These are phyloP conservation scores for Paraphaeosphaeria minitans DNA, from an alignment of 2,329 filamentous ascomycete species.

Conservation along the genomic window DNA sequence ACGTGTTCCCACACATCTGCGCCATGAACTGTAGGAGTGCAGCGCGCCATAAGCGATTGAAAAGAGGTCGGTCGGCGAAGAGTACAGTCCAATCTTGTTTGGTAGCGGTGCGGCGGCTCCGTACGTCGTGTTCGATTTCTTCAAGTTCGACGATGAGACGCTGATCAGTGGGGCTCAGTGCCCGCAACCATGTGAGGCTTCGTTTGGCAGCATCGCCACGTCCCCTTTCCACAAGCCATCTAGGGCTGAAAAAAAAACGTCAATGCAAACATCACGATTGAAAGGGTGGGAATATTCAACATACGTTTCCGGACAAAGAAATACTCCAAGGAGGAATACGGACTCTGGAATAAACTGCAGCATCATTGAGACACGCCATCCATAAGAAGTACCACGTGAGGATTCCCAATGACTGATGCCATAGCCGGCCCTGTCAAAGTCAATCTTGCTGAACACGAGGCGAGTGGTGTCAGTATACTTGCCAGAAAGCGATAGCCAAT, in stretches of 20 bases:
- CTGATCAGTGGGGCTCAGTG: slow-evolving; percentile 45
- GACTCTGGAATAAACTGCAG: slow-evolving; percentile 59
- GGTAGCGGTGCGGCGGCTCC: slow-evolving; percentile 44
- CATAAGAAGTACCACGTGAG: slow-evolving; percentile 51
- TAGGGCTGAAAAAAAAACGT: slow-evolving; percentile 48
- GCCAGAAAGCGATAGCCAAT: slow-evolving; percentile 62
- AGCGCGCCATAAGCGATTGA: slow-evolving; percentile 62
- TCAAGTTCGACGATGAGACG: slow-evolving; percentile 44
- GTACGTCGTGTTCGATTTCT: slow-evolving; percentile 55
- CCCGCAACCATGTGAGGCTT: slow-evolving; percentile 57
- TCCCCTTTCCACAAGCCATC: slow-evolving; percentile 63
- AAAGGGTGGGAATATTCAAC: slow-evolving; percentile 45
- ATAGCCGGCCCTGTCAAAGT: slow-evolving; percentile 58
- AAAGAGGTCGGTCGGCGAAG: slow-evolving; percentile 56
- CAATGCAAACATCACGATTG: not conserved
- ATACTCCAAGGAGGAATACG: slow-evolving; percentile 57
- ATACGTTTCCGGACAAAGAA: slow-evolving; percentile 62
- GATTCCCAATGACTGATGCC: slow-evolving; percentile 60
- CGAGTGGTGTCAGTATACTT: slow-evolving; percentile 16
- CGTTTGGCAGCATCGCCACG: slow-evolving; percentile 50
- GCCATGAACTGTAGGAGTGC: slow-evolving; percentile 64
- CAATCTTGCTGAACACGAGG: not conserved
- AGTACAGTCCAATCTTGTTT: slow-evolving; percentile 53
- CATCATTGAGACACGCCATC: slow-evolving; percentile 61
- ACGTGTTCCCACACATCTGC: slow-evolving; percentile 64